Conservation (phyloP, 2,329 filamentous ascomycete species). For the Thermomyces lanuginosus region DNA sequence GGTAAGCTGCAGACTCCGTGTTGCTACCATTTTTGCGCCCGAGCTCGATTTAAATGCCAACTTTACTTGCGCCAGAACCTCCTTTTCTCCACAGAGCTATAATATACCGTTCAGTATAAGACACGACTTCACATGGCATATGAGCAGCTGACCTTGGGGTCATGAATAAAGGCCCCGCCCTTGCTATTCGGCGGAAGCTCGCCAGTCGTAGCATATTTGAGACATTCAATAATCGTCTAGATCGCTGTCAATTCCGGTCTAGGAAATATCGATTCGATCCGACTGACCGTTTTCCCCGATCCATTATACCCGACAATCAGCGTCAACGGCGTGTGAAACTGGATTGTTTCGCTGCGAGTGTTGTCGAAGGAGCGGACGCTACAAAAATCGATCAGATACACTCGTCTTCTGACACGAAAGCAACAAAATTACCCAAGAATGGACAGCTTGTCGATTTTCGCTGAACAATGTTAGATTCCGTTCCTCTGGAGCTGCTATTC, state of each 20-base stretch:
- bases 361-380: constrained; percentile 76
- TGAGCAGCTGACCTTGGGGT: constrained; percentile 52
- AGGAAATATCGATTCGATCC: background rate
- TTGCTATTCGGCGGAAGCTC: constrained; percentile 79
- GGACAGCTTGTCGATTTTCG: constrained; percentile 76
- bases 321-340: constrained; percentile 80
- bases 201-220: constrained; percentile 94
- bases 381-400: constrained; percentile 5
- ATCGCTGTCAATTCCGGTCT: background rate
- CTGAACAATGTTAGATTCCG: constrained; percentile 25
- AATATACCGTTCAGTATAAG: constrained; percentile 4
- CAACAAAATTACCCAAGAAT: constrained; percentile 48
- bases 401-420: background rate
- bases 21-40: constrained; percentile 64
- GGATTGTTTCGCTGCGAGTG: constrained; percentile 56
- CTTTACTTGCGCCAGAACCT: constrained; percentile 82
- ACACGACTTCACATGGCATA: background rate
- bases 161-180: constrained; percentile 87
- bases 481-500: constrained; percentile 1
- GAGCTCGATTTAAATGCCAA: constrained; percentile 69
- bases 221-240: constrained; percentile 86
- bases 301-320: constrained; percentile 96
- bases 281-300: constrained; percentile 68
- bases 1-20: constrained; percentile 68
- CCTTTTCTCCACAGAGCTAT: constrained; percentile 64